Percentiles rank a stretch among this genome's conserved stretches.
phyloP scores from a whole-genome alignment of 192 early-diverging fungal genomes.

The Mortierella antarctica region DNA sequence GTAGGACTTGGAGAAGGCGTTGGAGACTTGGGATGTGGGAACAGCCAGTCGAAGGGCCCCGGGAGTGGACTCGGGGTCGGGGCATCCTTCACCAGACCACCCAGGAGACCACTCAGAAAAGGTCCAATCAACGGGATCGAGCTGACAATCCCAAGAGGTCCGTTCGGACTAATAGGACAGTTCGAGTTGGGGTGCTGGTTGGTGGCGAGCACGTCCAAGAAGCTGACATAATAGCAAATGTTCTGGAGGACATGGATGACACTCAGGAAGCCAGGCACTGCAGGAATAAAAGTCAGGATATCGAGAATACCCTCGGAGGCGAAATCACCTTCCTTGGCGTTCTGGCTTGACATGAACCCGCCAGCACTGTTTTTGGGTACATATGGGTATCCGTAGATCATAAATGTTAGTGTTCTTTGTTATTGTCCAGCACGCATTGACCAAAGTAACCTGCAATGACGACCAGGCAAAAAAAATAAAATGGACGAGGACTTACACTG shows the following conservation, averaged over 20 bases:
- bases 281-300: neutral
- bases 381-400: neutral
- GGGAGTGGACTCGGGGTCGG: no score
- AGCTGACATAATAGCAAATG: conserved; percentile 16
- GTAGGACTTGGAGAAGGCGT: no score
- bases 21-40: no score
- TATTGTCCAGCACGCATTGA: no score
- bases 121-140: no score
- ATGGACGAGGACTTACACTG: conserved; percentile 12
- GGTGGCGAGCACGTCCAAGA: conserved; percentile 18
- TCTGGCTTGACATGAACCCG: conserved; percentile 1
- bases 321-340: neutral
- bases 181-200: conserved; percentile 11
- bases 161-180: neutral
- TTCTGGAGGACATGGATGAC: conserved; percentile 28
- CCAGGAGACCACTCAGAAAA: no score
- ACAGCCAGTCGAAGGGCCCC: no score
- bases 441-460: neutral
- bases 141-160: no score
- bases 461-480: neutral
- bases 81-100: no score
- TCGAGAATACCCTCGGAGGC: conserved; percentile 15
- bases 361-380: conserved; percentile 12
- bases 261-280: conserved; percentile 5
- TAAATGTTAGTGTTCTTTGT: no score